A percentile compares a stretch with the other conserved stretches of the same genome.
These are phyloP conservation scores for Trichoderma sp. DNA, from an alignment of 2,329 filamentous ascomycete genomes.

Conservation along the genomic window DNA sequence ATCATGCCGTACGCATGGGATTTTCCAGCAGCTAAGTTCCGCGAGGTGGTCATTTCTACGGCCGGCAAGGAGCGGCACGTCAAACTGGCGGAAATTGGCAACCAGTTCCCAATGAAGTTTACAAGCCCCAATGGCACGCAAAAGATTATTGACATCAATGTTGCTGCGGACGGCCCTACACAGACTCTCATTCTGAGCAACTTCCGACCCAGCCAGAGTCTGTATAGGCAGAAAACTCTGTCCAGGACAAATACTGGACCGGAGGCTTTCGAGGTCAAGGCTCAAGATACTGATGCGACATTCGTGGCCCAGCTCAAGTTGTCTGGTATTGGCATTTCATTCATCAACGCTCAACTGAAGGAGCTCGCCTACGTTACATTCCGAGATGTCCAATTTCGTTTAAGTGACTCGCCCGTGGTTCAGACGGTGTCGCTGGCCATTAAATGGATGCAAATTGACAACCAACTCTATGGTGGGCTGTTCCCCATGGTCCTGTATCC, in stretches of 20 bases:
- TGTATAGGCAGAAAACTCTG: constrained; percentile 68
- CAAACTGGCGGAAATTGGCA: constrained; percentile 94
- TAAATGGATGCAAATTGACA: constrained; percentile 99
- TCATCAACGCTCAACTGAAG: constrained; percentile 88
- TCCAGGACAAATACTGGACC: constrained; percentile 51
- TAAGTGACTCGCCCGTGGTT: constrained; percentile 89
- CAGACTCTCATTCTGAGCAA: constrained; percentile 94
- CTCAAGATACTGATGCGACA: constrained; percentile 81
- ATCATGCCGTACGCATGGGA: constrained; percentile 99
- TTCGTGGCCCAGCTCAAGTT: constrained; percentile 88
- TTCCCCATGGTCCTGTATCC: constrained; percentile 98
- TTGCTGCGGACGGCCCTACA: constrained; percentile 91
- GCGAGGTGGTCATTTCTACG: constrained; percentile 75
- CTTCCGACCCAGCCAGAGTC: constrained; percentile 87
- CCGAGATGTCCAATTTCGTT: constrained; percentile 86
- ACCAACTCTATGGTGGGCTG: constrained; percentile 96
- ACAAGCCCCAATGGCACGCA: constrained; percentile 65
- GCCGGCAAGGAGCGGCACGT: constrained; percentile 72
- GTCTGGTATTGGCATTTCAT: constrained; percentile 86
- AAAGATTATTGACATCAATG: constrained; percentile 95
- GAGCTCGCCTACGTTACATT: constrained; percentile 94
- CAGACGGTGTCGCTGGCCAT: constrained; percentile 88
- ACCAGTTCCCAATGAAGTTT: constrained; percentile 91
- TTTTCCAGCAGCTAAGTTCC: constrained; percentile 95
- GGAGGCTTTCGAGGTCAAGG: constrained; percentile 84